Evolutionary conservation across 306 rosid genomes (phyloP), one percentile per base, ranked within the genome.

Genomic region (Oemleria cerasiformis): DNA sequence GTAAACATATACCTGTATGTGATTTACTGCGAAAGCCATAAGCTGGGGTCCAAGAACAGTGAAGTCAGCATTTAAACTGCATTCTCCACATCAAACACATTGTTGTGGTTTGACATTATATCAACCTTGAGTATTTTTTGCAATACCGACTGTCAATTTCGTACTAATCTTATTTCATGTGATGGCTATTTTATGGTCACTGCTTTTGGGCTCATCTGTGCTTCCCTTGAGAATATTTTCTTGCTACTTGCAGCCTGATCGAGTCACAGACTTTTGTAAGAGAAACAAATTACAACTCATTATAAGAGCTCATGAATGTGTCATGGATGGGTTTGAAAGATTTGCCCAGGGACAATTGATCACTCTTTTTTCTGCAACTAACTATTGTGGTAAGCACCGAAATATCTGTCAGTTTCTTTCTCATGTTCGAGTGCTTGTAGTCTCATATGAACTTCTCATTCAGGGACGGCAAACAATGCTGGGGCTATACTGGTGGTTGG

Each of bases 291-390:
- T 95, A 72, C 99, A 95, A 86, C 96, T 95, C 59, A 95, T 95
- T 72, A 81, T 95, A 79, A 90, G 99, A 78, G 99, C 99, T 74
- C 99, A 95, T 66, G 99, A 95, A 83, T 95, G 99, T 79, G 99
- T 95, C 63, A 95, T 95, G 99, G 99, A 95, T 70, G 99, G 99
- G 53, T 95, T 95, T 80, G 99, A 95, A 82, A 86, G 97, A 71
- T 95, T 95, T 85, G 99, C 99, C 72, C 97, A 91, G 82, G 99
- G 99, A 81, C 99, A 95, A 75, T 65, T 95, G 76, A 95, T 95
- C 70, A 95, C 99, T 16, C 96, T 95, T n/a, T 95, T 95, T 77
- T 95, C 99, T 58, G 99, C 99, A 20, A 95, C 99, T 21, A 95
- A 95, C 79, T 95, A 95, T 75, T 95, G 99, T 60, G 99, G 99